These are phyloP conservation scores for Plicaturopsis crispa DNA, from an alignment of 768 basidiomycete genomes.

Conservation along the genomic window DNA sequence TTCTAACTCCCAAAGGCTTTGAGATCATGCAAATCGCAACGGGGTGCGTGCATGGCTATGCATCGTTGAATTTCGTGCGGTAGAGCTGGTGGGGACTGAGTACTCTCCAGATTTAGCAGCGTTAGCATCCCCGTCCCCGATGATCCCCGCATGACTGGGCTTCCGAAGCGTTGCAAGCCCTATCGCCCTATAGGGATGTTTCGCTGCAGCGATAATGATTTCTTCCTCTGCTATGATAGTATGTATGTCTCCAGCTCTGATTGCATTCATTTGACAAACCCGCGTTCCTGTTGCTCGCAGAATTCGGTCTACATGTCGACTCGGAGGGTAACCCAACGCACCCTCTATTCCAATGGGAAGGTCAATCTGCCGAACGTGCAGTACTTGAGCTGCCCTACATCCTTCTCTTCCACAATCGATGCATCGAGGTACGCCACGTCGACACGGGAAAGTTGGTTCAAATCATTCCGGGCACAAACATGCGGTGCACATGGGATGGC, in stretches of 20 bases:
- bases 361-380: slow-evolving; percentile 79
- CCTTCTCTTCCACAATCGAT: slow-evolving; percentile 79
- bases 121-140: slow-evolving; percentile 85
- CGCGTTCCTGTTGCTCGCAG: slow-evolving; percentile 32
- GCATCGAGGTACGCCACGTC: slow-evolving; percentile 86
- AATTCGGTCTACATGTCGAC: slow-evolving; percentile 90
- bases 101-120: slow-evolving; percentile 63
- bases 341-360: slow-evolving; percentile 85
- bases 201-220: slow-evolving; percentile 80
- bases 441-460: slow-evolving; percentile 74
- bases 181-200: slow-evolving; percentile 87
- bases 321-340: slow-evolving; percentile 86
- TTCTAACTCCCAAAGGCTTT: slow-evolving; percentile 90
- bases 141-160: slow-evolving; percentile 50
- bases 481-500: slow-evolving; percentile 89
- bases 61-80: too few relatives aligned
- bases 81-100: neutral
- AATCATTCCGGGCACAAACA: slow-evolving; percentile 74
- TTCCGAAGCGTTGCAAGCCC: slow-evolving; percentile 76
- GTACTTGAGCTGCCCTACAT: slow-evolving; percentile 88
- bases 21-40: slow-evolving; percentile 97
- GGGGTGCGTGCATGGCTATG: slow-evolving; percentile 53
- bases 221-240: slow-evolving; percentile 88
- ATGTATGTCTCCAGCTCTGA: slow-evolving; percentile 11
- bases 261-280: neutral